These are phyloP conservation scores for Scheffersomyces ergatensis DNA, from an alignment of 805 yeast genomes.

Conservation along the genomic window DNA sequence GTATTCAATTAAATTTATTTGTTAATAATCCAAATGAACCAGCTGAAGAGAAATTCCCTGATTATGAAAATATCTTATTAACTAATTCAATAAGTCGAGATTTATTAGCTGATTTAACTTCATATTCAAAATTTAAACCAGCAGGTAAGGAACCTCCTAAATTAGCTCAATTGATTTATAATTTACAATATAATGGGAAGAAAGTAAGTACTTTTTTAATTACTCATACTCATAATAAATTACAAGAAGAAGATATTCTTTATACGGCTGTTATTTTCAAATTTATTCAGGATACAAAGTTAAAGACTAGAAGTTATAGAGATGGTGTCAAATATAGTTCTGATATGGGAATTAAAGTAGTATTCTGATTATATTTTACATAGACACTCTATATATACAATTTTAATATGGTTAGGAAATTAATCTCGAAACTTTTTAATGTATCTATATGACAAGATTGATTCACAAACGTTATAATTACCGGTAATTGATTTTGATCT, in stretches of 20 bases:
- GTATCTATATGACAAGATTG: conserved; percentile 6
- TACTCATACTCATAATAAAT: not conserved
- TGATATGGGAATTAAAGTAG: not conserved
- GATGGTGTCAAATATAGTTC: not conserved
- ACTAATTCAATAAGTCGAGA: not conserved
- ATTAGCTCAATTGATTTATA: not conserved
- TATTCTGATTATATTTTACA: not conserved
- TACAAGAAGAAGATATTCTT: not conserved
- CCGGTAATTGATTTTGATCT: conserved; percentile 9
- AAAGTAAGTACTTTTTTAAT: not conserved
- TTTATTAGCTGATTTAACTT: not conserved
- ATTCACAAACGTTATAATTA: conserved; percentile 12
- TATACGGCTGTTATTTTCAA: not conserved
- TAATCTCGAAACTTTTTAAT: conserved; percentile 5
- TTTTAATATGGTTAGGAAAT: conserved; percentile 4
- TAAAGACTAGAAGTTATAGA: not conserved
- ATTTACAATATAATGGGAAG: not conserved
- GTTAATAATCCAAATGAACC: not conserved
- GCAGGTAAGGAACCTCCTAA: not conserved
- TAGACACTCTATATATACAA: not conserved
- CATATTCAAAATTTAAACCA: not conserved
- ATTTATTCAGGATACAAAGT: not conserved
- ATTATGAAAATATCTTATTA: not conserved
- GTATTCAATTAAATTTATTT: not conserved
- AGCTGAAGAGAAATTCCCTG: not conserved